These are phyloP conservation scores for Beta corolliflora DNA, from an alignment of 179 eudicot genomes.

Conservation along the genomic window DNA sequence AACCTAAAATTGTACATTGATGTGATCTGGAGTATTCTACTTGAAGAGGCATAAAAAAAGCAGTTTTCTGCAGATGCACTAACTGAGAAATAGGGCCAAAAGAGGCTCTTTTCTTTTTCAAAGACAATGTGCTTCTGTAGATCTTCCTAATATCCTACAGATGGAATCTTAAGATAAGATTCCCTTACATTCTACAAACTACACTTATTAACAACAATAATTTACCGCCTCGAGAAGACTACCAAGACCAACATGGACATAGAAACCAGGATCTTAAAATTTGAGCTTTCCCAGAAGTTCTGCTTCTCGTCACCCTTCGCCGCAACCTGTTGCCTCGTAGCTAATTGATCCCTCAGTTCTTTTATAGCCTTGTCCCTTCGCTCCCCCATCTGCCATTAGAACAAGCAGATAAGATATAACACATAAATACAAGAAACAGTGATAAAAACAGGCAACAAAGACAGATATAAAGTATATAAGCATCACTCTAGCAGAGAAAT, in stretches of 20 bases:
- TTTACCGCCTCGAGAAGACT: slow-evolving; percentile 78
- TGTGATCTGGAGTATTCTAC: slow-evolving; percentile 23
- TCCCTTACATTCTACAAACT: slow-evolving; percentile 32
- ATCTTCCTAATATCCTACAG: slow-evolving; percentile 23
- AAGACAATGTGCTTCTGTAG: slow-evolving; percentile 25
- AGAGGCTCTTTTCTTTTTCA: slow-evolving; percentile 13
- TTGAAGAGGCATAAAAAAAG: neutral
- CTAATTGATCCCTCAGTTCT: slow-evolving; percentile 75
- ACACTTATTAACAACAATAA: slow-evolving; percentile 25
- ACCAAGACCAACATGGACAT: slow-evolving; percentile 90
- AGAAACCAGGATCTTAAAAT: slow-evolving; percentile 75
- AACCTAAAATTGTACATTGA: slow-evolving; percentile 25
- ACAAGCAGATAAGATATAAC: no score
- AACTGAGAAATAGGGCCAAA: neutral
- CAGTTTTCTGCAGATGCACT: slow-evolving; percentile 12
- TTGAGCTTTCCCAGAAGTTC: slow-evolving; percentile 80
- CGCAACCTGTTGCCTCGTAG: slow-evolving; percentile 44
- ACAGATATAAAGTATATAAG: neutral
- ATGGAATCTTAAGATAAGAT: slow-evolving; percentile 18
- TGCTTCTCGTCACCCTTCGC: slow-evolving; percentile 38
- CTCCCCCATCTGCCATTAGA: slow-evolving; percentile 68
- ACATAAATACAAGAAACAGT: neutral
- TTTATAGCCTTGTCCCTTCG: slow-evolving; percentile 84
- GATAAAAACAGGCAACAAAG: neutral
- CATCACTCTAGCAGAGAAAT: neutral